A percentile compares a stretch with the other conserved stretches of the same genome.
Conservation (phyloP, 2,329 filamentous ascomycete genomes). For the Pseudogymnoascus sp. region DNA sequence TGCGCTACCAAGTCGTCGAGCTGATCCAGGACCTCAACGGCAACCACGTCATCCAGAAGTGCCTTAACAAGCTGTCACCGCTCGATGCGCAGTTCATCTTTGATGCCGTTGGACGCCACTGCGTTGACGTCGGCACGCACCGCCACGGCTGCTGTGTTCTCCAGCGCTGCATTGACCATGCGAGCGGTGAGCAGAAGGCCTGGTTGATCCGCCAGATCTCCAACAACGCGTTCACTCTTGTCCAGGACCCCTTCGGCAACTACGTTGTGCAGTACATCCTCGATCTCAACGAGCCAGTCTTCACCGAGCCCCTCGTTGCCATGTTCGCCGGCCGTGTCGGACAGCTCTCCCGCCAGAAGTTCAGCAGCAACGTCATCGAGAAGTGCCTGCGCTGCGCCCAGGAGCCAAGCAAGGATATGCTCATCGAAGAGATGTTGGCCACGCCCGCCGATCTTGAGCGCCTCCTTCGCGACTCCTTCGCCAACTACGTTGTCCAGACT, state of each 20-base stretch:
- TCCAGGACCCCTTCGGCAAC: slow-evolving; percentile 96
- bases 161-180: slow-evolving; percentile 96
- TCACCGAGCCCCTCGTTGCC: slow-evolving; percentile 80
- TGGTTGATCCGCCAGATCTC: slow-evolving; percentile 84
- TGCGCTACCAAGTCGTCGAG: slow-evolving; percentile 78
- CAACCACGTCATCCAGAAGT: slow-evolving; percentile 99
- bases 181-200: slow-evolving; percentile 79
- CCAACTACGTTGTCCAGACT: slow-evolving; percentile 97
- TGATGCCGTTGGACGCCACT: slow-evolving; percentile 79
- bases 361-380: slow-evolving; percentile 98
- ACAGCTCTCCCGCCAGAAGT: slow-evolving; percentile 84
- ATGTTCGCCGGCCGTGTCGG: slow-evolving; percentile 69
- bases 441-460: slow-evolving; percentile 70
- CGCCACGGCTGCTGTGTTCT: slow-evolving; percentile 97
- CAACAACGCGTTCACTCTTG: slow-evolving; percentile 74
- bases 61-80: slow-evolving; percentile 83
- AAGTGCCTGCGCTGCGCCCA: slow-evolving; percentile 86
- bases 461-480: slow-evolving; percentile 84
- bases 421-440: slow-evolving; percentile 76
- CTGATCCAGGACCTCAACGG: slow-evolving; percentile 96
- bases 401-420: slow-evolving; percentile 62
- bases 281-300: slow-evolving; percentile 77
- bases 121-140: slow-evolving; percentile 87
- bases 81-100: slow-evolving; percentile 93
- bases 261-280: slow-evolving; percentile 99